phyloP scores from a whole-genome alignment of 495 filamentous ascomycete genomes.

The Hypomontagnella submonticulosa region DNA sequence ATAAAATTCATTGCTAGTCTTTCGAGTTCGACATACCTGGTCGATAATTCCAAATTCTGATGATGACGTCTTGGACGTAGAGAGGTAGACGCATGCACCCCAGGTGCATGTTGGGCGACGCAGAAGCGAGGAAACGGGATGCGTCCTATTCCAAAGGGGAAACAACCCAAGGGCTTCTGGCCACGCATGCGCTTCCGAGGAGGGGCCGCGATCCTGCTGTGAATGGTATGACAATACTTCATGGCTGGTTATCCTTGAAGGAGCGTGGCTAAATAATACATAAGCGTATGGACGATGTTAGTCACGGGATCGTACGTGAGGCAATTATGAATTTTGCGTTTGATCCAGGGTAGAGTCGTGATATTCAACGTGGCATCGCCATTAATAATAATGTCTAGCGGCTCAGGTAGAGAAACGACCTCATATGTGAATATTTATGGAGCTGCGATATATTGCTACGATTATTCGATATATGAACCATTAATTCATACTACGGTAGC shows the following conservation, averaged over 20 bases:
- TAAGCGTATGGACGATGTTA: neutral
- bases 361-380: neutral
- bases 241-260: neutral
- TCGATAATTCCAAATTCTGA: conserved; percentile 33
- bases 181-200: conserved; percentile 9
- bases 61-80: conserved; percentile 22
- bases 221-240: conserved; percentile 10
- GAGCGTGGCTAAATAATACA: neutral
- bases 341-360: too few species aligned
- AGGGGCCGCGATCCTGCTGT: conserved; percentile 22
- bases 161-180: neutral
- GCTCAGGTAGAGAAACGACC: neutral
- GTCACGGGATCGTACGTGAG: neutral
- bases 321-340: neutral
- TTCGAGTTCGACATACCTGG: conserved; percentile 5
- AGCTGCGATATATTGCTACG: neutral
- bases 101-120: conserved; percentile 2
- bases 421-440: neutral
- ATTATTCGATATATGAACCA: too few species aligned
- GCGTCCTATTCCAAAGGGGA: neutral
- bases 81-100: conserved; percentile 8
- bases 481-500: too few species aligned
- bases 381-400: neutral
- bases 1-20: neutral
- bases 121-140: conserved; percentile 1